Evolutionary conservation across 2,329 filamentous ascomycete species (phyloP).

Genomic region (Talaromyces verruculosus): DNA sequence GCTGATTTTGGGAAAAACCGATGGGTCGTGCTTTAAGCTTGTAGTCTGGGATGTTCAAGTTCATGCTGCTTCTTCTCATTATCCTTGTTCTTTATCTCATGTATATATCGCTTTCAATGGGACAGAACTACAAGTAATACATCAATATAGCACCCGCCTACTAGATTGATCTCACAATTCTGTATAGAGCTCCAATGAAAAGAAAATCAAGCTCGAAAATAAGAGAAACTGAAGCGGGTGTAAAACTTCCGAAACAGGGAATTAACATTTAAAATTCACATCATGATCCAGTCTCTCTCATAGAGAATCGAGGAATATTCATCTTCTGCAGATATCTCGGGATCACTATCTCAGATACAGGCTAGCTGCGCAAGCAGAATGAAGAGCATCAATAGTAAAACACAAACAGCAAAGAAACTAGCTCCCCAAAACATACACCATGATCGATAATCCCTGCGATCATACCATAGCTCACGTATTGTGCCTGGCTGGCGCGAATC

Average conservation of each 20-base stretch:
- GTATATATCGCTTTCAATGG: background rate
- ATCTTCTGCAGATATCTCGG: background rate
- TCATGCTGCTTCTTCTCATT: background rate
- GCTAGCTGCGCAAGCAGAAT: slow-evolving; percentile 9
- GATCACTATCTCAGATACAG: slow-evolving; percentile 1
- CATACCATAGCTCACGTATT: slow-evolving; percentile 14
- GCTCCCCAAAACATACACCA: slow-evolving; percentile 19
- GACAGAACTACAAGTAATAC: background rate
- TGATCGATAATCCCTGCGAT: slow-evolving; percentile 18
- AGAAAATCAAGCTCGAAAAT: background rate
- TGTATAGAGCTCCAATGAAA: slow-evolving; percentile 3
- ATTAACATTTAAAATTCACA: background rate
- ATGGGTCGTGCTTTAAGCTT: background rate
- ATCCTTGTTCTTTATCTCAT: background rate
- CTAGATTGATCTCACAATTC: background rate
- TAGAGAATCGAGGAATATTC: background rate
- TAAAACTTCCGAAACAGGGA: background rate
- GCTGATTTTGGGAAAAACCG: background rate
- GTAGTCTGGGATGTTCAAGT: background rate
- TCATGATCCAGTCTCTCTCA: background rate
- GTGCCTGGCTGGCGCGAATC: slow-evolving; percentile 17
- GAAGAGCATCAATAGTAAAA: slow-evolving; percentile 1
- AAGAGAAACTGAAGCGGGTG: background rate
- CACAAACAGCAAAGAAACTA: background rate
- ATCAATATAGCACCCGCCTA: background rate